Percentiles rank a stretch among this genome's conserved stretches.
Evolutionary conservation across 331 rosid species (phyloP).

Genomic region (Acacia concinna): DNA sequence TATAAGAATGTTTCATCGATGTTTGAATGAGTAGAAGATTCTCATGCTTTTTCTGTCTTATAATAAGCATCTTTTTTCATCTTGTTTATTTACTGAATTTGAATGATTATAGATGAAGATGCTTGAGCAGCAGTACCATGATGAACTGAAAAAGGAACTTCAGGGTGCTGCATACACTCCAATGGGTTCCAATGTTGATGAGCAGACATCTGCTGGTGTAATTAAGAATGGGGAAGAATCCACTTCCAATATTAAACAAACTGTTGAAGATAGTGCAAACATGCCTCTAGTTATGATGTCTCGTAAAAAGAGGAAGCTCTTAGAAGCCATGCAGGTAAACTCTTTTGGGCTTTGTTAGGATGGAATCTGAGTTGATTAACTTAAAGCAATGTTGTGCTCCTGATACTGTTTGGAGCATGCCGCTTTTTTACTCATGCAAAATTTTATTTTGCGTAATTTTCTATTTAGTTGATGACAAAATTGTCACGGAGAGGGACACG

Average conservation of each 20-base stretch:
- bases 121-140: slow-evolving; percentile 67
- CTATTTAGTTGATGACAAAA: neutral
- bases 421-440: neutral
- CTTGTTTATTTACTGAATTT: neutral
- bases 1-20: neutral
- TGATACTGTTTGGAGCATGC: neutral
- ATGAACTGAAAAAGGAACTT: slow-evolving; percentile 79
- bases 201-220: slow-evolving; percentile 43
- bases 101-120: slow-evolving; percentile 64
- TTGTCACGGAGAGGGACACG: neutral
- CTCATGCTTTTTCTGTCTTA: neutral
- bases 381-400: neutral
- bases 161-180: slow-evolving; percentile 47
- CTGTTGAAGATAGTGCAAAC: slow-evolving; percentile 35
- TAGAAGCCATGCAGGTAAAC: slow-evolving; percentile 70
- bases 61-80: neutral
- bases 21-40: neutral
- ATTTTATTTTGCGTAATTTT: neutral
- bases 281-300: slow-evolving; percentile 49
- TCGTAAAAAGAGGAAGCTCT: slow-evolving; percentile 55
- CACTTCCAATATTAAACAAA: slow-evolving; percentile 38
- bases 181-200: slow-evolving; percentile 31
- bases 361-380: neutral
- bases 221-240: slow-evolving; percentile 44
- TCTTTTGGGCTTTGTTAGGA: neutral